These are phyloP conservation scores for Fusarium albosuccineum DNA, from an alignment of 2,329 filamentous ascomycete genomes.

Conservation along the genomic window DNA sequence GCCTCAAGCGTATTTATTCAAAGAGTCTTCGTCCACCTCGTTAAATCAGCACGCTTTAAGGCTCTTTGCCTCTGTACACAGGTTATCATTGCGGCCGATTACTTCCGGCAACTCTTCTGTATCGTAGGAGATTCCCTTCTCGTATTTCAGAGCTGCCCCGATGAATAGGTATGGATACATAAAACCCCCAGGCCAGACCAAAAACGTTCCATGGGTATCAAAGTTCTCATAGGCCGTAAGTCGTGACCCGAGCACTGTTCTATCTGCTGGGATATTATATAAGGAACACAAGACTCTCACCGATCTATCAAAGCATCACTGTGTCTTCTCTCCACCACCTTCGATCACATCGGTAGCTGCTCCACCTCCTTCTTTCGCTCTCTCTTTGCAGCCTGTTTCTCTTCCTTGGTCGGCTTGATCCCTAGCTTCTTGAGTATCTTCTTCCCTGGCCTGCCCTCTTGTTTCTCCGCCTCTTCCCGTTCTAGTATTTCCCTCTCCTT, in stretches of 20 bases:
- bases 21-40: too few relatives aligned
- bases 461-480: constrained; percentile 57
- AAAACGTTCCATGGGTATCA: constrained; percentile 7
- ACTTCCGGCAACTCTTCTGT: too few relatives aligned
- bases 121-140: too few relatives aligned
- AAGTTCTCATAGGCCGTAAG: constrained; percentile 6
- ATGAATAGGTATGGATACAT: too few relatives aligned
- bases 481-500: constrained; percentile 63
- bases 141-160: too few relatives aligned
- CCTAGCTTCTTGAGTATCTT: constrained; percentile 58
- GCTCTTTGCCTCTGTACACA: too few relatives aligned
- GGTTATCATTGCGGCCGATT: too few relatives aligned
- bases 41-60: too few relatives aligned
- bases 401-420: constrained; percentile 47
- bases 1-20: too few relatives aligned
- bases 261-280: constrained; percentile 32
- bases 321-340: neutral
- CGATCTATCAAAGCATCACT: neutral
- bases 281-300: constrained; percentile 13
- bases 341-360: constrained; percentile 10
- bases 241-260: constrained; percentile 22
- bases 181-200: neutral
- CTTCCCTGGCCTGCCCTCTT: constrained; percentile 45
- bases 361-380: constrained; percentile 36
- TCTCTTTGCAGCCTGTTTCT: constrained; percentile 40